Evolutionary conservation across 208 protist species (phyloP).

Genomic region (Leishmania braziliensis): DNA sequence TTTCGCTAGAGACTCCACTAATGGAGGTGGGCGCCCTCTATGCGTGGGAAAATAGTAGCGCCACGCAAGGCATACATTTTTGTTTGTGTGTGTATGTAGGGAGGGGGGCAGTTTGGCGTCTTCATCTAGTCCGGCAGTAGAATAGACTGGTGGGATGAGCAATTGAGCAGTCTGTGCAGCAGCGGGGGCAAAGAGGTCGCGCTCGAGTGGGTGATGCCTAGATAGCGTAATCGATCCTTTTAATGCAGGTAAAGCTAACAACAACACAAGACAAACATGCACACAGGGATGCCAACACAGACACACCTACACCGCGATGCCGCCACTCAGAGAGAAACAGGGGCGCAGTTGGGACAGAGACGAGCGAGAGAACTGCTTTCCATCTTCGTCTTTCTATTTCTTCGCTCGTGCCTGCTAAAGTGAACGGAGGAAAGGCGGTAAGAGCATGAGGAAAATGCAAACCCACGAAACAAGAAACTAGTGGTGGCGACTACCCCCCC

Average conservation of each 20-base stretch:
- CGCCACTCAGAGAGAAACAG: neutral
- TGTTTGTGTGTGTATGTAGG: no score
- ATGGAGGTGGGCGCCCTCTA: neutral
- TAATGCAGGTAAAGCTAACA: neutral
- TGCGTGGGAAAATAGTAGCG: neutral
- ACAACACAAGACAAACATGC: no score
- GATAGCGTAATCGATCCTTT: neutral
- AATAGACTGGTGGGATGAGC: neutral
- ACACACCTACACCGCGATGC: no score
- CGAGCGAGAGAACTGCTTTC: neutral
- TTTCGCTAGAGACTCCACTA: neutral
- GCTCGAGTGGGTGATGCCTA: neutral
- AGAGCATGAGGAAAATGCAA: no score
- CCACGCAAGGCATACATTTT: neutral
- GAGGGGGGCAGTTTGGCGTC: neutral
- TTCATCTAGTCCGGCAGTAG: neutral
- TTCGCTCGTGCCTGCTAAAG: neutral
- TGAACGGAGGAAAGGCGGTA: neutral
- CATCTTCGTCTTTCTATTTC: neutral
- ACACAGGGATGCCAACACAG: neutral
- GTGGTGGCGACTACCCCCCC: no score
- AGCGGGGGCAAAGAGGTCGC: neutral
- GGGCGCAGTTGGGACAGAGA: neutral
- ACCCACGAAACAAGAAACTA: no score
- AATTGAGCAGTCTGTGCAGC: neutral